Evolutionary conservation across 208 protist species (phyloP).

Genomic region (Naegleria fowleri): DNA sequence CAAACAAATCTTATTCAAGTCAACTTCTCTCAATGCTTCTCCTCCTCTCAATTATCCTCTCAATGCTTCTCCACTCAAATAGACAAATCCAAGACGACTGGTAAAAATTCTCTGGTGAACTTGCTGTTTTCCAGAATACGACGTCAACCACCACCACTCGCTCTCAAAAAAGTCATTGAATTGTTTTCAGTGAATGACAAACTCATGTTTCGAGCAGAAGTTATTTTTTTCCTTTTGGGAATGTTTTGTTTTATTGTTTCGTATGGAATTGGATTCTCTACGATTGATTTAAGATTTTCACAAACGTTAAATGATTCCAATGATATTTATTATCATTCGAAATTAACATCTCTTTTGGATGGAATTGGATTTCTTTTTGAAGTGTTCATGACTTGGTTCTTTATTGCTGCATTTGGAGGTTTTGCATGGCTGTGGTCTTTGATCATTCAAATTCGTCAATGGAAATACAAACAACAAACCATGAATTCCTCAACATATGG

Average conservation of each 20-base stretch:
- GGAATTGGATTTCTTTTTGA: background rate
- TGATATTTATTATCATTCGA: too few relatives aligned
- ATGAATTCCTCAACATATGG: background rate
- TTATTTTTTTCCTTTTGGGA: background rate
- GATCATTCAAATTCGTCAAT: background rate
- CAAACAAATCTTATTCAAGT: too few relatives aligned
- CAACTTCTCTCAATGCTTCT: too few relatives aligned
- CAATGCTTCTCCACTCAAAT: too few relatives aligned
- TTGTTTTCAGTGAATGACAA: background rate
- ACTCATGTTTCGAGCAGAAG: background rate
- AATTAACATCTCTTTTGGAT: background rate
- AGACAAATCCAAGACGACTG: too few relatives aligned
- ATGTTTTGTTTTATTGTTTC: background rate
- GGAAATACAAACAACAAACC: background rate
- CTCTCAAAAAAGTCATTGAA: background rate
- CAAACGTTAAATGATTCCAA: too few relatives aligned
- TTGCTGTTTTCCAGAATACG: background rate
- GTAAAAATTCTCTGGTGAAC: background rate
- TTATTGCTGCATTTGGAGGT: background rate
- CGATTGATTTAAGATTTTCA: background rate
- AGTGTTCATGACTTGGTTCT: background rate
- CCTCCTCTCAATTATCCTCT: too few relatives aligned
- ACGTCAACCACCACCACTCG: background rate
- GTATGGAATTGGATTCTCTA: background rate
- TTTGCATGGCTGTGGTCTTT: background rate